Base-by-base conservation (phyloP, 176 grass and related monocot species). In the Rhipidocladum racemiflorum region DNA sequence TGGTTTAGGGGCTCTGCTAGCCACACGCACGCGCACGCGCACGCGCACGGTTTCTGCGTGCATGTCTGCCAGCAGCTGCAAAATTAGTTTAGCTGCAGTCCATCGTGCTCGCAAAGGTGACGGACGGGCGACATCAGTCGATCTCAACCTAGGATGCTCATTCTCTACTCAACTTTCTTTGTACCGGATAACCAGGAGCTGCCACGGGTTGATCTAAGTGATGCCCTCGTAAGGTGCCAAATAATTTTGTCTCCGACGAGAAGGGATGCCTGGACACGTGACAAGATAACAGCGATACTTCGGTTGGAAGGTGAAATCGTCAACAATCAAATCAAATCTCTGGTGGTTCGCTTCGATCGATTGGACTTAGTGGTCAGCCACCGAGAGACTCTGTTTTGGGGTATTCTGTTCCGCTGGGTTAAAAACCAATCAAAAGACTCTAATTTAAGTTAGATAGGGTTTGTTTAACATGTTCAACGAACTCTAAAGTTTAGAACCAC, bases 231-330 rank as follows among this genome's bases (percentile, higher is more conserved):
- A 24, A 51, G 65, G 65, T 68, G 45, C 42, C 40, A 62, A 80
- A 70, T 87, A 70, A 42, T 70, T 63, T 77, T 81, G 32, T 9
- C 43, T 87, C 72, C 72, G 61, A 63, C 54, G 8, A 76, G 17
- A 38, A 42, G 0, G 78, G 62, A 76, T 20, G 10, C 16, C 39
- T 9, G n/a, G 40, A 82, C 78, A 82, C 71, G 49, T 54, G 28
- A 11, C n/a, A 40, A 3, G 24, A 63, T 29, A 70, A 68, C 17
- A 3, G 29, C 29, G 70, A 87, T 76, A 56, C 35, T 54, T 56
- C 44, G 29, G 71, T 10, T 40, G 40, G 70, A 81, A 81, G 81
- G 78, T 35, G 42, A 68, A 28, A 50, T 67, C 53, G 5, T 23
- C 43, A 5, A 61, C 51, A 4, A 17, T 59, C 69, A 32, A 86